Evolutionary conservation across 805 yeast genomes (phyloP).

Genomic region (Candida sonorensis): DNA sequence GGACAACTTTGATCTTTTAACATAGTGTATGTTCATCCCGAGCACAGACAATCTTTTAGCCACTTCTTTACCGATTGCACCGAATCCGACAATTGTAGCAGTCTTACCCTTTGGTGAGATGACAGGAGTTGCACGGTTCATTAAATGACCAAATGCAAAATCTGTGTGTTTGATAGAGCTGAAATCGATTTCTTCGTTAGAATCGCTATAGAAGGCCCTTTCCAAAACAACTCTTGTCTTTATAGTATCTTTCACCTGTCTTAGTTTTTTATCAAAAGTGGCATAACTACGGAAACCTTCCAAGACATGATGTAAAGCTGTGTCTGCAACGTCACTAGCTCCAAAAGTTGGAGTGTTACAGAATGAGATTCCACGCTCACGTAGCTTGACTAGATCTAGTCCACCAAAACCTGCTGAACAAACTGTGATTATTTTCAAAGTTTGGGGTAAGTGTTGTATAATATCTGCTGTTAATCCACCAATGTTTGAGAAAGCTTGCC

Average conservation of each 20-base stretch:
- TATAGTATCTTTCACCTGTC: conserved; percentile 36
- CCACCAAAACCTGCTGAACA: conserved; percentile 51
- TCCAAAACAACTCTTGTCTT: conserved; percentile 34
- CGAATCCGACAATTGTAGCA: conserved; percentile 67
- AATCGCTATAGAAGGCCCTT: no score
- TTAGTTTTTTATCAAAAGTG: conserved; percentile 37
- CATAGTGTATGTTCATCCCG: conserved; percentile 60
- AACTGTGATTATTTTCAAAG: conserved; percentile 40
- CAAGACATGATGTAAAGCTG: conserved; percentile 53
- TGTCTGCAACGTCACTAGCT: conserved; percentile 66
- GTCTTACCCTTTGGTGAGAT: conserved; percentile 50
- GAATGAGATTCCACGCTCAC: conserved; percentile 36
- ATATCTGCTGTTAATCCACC: conserved; percentile 41
- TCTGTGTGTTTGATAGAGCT: no score
- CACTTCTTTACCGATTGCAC: conserved; percentile 63
- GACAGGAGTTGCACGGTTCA: conserved; percentile 38
- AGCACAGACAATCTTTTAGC: conserved; percentile 49
- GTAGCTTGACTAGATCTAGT: conserved; percentile 33
- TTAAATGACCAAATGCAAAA: conserved; percentile 34
- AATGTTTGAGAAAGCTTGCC: conserved; percentile 39
- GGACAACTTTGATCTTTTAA: conserved; percentile 44
- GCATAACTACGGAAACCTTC: conserved; percentile 54
- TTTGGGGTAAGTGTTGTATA: conserved; percentile 33
- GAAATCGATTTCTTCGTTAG: no score
- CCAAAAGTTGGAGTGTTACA: conserved; percentile 58